Conservation (phyloP, 2,329 filamentous ascomycete genomes). For the Tolypocladium ophioglossoides region DNA sequence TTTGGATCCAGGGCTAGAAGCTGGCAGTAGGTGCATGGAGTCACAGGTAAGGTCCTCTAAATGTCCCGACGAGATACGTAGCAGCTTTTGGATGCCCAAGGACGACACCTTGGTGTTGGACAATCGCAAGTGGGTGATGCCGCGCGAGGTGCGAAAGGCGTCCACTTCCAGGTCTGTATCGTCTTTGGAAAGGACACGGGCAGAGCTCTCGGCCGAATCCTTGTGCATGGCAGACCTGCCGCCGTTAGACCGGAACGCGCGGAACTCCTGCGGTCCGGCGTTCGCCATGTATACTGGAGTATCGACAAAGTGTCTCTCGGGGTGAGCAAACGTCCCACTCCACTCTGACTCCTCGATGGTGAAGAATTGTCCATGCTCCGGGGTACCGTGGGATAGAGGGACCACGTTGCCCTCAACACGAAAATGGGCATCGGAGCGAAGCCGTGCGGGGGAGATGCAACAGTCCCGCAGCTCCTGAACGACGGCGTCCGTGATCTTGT, state of each 20-base stretch:
- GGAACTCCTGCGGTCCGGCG: constrained; percentile 3
- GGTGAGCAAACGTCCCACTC: constrained; percentile 33
- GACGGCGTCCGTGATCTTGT: constrained; percentile 37
- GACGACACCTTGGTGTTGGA: constrained; percentile 38
- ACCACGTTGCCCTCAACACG: constrained; percentile 35
- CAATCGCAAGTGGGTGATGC: constrained; percentile 44
- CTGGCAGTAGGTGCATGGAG: constrained; percentile 20
- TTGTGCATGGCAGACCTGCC: constrained; percentile 7
- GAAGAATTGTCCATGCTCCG: constrained; percentile 28
- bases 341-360: constrained; percentile 35
- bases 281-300: constrained; percentile 24
- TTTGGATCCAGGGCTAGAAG: constrained; percentile 1
- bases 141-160: constrained; percentile 10
- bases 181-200: constrained; percentile 9
- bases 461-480: constrained; percentile 19
- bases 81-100: constrained; percentile 29
- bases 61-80: constrained; percentile 32
- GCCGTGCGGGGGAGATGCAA: constrained; percentile 20
- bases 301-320: constrained; percentile 37
- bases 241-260: constrained; percentile 20
- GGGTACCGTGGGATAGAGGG: constrained; percentile 15
- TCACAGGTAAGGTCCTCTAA: constrained; percentile 45
- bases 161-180: constrained; percentile 7
- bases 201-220: constrained; percentile 18
- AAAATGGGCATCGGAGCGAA: constrained; percentile 27